Evolutionary conservation across 164 flowering plant genomes (phyloP).

Genomic region (Magnolia sinica): DNA sequence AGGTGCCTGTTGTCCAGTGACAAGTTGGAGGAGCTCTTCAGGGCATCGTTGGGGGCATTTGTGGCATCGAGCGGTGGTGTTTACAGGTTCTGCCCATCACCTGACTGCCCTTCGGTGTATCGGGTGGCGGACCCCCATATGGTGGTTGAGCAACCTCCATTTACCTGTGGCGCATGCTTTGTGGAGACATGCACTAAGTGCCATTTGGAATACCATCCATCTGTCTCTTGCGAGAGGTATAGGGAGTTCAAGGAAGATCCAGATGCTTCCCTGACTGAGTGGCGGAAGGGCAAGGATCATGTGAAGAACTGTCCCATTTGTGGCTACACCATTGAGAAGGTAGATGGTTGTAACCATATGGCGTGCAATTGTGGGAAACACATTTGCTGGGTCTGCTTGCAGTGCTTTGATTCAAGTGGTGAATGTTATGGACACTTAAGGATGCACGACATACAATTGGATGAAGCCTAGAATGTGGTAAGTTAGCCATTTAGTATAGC

Average conservation of each 20-base stretch:
- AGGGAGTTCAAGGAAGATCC: slow-evolving; percentile 76
- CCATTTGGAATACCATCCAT: slow-evolving; percentile 80
- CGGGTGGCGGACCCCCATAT: slow-evolving; percentile 38
- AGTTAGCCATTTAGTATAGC: too few relatives aligned
- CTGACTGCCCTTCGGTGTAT: slow-evolving; percentile 89
- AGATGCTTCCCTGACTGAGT: slow-evolving; percentile 64
- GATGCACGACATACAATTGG: slow-evolving; percentile 37
- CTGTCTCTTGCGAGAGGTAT: slow-evolving; percentile 69
- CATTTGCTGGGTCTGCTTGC: slow-evolving; percentile 88
- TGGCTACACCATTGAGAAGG: slow-evolving; percentile 69
- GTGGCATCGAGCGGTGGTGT: slow-evolving; percentile 64
- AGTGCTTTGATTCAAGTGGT: slow-evolving; percentile 38
- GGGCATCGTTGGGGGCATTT: slow-evolving; percentile 66
- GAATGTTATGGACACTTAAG: slow-evolving; percentile 73
- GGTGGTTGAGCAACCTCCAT: slow-evolving; percentile 28
- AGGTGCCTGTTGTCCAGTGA: slow-evolving; percentile 49
- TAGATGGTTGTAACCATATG: slow-evolving; percentile 85
- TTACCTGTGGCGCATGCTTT: slow-evolving; percentile 75
- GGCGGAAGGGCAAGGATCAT: slow-evolving; percentile 70
- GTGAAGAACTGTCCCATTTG: slow-evolving; percentile 84
- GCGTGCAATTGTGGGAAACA: slow-evolving; percentile 80
- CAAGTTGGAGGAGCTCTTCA: slow-evolving; percentile 77
- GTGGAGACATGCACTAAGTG: slow-evolving; percentile 77
- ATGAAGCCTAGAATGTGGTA: neutral
- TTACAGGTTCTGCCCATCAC: slow-evolving; percentile 82